These are phyloP conservation scores for Mucor circinelloides DNA, from an alignment of 371 early-diverging fungal species.

Conservation along the genomic window DNA sequence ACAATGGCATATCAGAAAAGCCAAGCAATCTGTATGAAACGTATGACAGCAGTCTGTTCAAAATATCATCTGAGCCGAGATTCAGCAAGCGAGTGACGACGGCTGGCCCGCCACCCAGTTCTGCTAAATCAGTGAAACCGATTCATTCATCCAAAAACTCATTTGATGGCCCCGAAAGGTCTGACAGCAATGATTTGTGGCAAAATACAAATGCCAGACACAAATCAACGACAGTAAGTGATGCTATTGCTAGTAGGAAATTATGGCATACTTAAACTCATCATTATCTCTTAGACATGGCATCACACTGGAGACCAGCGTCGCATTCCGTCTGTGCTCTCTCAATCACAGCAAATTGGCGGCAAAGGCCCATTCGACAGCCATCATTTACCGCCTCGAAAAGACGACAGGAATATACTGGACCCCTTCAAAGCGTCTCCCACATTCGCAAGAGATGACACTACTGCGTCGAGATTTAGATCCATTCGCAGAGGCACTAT, in stretches of 20 bases:
- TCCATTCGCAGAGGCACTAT: slow-evolving; percentile 38
- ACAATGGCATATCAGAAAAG: not conserved
- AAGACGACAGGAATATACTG: slow-evolving; percentile 32
- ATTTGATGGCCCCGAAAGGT: slow-evolving; percentile 36
- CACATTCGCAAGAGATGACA: slow-evolving; percentile 25
- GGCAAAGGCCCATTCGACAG: slow-evolving; percentile 40
- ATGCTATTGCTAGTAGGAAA: not conserved
- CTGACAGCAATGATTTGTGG: slow-evolving; percentile 12
- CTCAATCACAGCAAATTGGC: slow-evolving; percentile 43
- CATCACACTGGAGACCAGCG: slow-evolving; percentile 39
- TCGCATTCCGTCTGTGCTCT: slow-evolving; percentile 36
- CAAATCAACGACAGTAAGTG: slow-evolving; percentile 36
- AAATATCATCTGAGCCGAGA: slow-evolving; percentile 38
- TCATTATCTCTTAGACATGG: slow-evolving; percentile 36
- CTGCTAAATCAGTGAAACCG: slow-evolving; percentile 14
- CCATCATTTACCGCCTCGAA: slow-evolving; percentile 21
- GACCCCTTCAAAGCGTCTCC: slow-evolving; percentile 46
- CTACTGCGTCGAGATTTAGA: slow-evolving; percentile 17
- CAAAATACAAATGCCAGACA: slow-evolving; percentile 11
- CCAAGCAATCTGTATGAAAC: slow-evolving; percentile 45
- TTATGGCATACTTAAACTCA: not conserved
- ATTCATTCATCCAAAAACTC: slow-evolving; percentile 29
- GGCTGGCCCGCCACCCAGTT: slow-evolving; percentile 12
- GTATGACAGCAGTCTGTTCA: slow-evolving; percentile 61
- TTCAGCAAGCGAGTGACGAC: slow-evolving; percentile 27